A percentile compares a stretch with the other conserved stretches of the same genome.
These are phyloP conservation scores for Allium cepa DNA, from an alignment of 106 monocot species.

Conservation along the genomic window DNA sequence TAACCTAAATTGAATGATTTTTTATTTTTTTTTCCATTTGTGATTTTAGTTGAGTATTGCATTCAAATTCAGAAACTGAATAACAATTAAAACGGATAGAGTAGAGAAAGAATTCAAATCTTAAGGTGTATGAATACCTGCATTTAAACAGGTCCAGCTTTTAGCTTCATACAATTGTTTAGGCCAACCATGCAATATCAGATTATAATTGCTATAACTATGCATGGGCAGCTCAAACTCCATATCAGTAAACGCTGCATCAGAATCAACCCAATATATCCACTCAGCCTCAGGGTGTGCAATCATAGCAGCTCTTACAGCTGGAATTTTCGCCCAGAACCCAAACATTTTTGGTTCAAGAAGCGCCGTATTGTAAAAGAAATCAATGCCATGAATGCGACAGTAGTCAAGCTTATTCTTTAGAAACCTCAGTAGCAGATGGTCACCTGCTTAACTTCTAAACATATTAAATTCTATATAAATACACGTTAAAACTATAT, in stretches of 20 bases:
- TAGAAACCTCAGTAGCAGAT: conserved; percentile 50
- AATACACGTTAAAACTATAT: no score
- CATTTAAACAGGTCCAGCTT: conserved; percentile 83
- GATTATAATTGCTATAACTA: conserved; percentile 40
- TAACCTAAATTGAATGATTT: no score
- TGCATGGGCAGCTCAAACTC: conserved; percentile 69
- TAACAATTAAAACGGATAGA: no score
- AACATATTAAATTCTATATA: no score
- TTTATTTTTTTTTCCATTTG: no score
- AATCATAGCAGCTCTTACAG: conserved; percentile 68
- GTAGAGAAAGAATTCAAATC: no score
- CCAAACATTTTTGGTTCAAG: conserved; percentile 52
- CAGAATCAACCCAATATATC: conserved; percentile 93
- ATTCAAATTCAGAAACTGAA: no score
- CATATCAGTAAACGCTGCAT: conserved; percentile 91
- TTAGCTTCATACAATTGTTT: conserved; percentile 33
- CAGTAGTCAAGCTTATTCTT: conserved; percentile 82
- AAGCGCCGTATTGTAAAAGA: conserved; percentile 69
- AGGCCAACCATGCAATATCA: conserved; percentile 77
- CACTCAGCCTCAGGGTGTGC: conserved; percentile 89
- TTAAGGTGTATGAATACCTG: conserved; percentile 17
- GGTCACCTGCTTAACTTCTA: conserved; percentile 19
- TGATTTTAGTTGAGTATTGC: no score
- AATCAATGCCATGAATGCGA: conserved; percentile 42
- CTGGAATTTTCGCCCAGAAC: conserved; percentile 70